Evolutionary conservation across 2,329 filamentous ascomycete species (phyloP), one percentile per base, ranked within the genome.

Genomic region (Pseudogymnoascus verrucosus): DNA sequence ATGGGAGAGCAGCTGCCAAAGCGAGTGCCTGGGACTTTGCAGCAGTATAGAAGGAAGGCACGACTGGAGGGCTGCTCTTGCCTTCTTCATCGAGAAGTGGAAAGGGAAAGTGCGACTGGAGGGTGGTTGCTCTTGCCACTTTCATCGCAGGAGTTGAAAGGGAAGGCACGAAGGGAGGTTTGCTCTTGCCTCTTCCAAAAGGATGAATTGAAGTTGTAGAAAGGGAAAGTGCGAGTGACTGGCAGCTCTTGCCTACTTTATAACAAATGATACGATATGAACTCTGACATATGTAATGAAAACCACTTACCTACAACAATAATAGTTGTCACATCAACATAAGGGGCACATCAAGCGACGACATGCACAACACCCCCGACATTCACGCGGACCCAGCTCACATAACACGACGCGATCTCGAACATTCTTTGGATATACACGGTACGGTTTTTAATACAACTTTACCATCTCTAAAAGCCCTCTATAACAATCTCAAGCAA

Each of bases 341-440:
- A 42, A 42, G 10, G 6, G 16, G 39, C 39, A 42, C 16, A 42
- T 21, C 39, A 42, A 21, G 8, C 39, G 37, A 16, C 37, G n/a
- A 40, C 37, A 40, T 40, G 37, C n/a, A 16, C 37, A 40, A 2
- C 31, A 34, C 31, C 31, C 0, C 11, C 36, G 36, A 37, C 36
- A 37, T 37, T 42, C 39, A 42, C 39, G 16, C 39, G 6, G 10
- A n/a, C 16, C 16, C 16, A 4, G n/a, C 37, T 42, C 39, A 42
- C 39, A 21, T 16, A 42, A 57, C 26, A 51, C 11, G 57, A 61
- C 34, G 19, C 34, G 23, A 37, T 23, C 31, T 37, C 59, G 19
- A 61, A 61, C 59, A 37, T 26, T 37, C 37, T 69, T 73, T 65
- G 76, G 76, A 78, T 78, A 76, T 78, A 78, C 77, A 78, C 74